A percentile compares a stretch with the other conserved stretches of the same genome.
Conservation (phyloP, 2,329 filamentous ascomycete genomes). For the Alternaria viburni region DNA sequence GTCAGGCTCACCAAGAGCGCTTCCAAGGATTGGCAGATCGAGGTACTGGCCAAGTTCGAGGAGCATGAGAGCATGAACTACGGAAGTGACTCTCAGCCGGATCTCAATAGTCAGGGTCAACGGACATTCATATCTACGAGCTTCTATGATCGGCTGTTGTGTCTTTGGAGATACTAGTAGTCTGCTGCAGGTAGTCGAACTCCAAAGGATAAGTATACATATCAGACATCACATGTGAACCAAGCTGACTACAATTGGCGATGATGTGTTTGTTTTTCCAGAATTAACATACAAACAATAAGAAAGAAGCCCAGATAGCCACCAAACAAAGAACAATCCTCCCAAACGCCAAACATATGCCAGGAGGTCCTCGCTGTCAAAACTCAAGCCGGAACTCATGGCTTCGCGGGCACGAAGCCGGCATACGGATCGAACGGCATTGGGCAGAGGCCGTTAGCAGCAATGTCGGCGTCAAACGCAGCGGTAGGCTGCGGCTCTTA, state of each 20-base stretch:
- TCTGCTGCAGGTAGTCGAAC: not conserved
- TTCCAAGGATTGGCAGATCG: constrained; percentile 62
- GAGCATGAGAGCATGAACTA: constrained; percentile 97
- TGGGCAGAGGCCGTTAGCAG: not conserved
- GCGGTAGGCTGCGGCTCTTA: not conserved
- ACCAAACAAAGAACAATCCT: not conserved
- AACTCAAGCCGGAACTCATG: not conserved
- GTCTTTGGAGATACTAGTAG: constrained; percentile 62
- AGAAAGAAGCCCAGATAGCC: not conserved
- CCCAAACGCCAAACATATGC: not conserved
- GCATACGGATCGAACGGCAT: not conserved
- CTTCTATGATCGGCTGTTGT: constrained; percentile 76
- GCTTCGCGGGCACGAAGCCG: not conserved
- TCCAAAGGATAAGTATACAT: not conserved
- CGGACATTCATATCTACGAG: constrained; percentile 70
- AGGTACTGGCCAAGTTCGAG: constrained; percentile 74
- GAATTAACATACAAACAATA: not conserved
- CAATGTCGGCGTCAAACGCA: not conserved
- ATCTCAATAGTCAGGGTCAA: constrained; percentile 26
- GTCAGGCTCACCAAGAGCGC: constrained; percentile 51
- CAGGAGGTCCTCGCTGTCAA: not conserved
- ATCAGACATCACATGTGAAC: not conserved
- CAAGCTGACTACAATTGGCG: not conserved
- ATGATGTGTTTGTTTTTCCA: not conserved
- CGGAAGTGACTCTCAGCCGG: constrained; percentile 72